Percentiles rank a stretch among this genome's conserved stretches.
phyloP scores from a whole-genome alignment of 306 rosid genomes.

The Morella rubra region DNA sequence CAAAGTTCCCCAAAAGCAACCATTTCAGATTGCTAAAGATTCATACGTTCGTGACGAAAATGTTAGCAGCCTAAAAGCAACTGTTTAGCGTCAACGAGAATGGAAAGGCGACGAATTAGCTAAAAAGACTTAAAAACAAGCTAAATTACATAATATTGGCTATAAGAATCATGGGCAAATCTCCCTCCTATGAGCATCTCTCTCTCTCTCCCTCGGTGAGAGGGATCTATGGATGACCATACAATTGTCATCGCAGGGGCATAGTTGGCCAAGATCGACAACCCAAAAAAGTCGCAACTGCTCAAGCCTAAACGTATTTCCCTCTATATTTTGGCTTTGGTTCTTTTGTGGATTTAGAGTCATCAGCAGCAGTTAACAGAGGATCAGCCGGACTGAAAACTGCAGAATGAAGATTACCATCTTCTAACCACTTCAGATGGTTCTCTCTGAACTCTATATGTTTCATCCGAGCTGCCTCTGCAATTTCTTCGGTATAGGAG shows the following conservation, averaged over 20 bases:
- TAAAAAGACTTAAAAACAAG: no score
- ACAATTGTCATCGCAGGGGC: background rate
- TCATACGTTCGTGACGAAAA: background rate
- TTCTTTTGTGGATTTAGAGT: slow-evolving; percentile 53
- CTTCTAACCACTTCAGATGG: slow-evolving; percentile 89
- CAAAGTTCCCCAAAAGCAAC: background rate
- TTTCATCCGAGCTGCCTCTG: slow-evolving; percentile 61
- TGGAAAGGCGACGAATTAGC: no score
- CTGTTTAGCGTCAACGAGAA: no score
- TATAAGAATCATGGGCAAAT: background rate
- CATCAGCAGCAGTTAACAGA: slow-evolving; percentile 33
- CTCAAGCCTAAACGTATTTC: slow-evolving; percentile 65
- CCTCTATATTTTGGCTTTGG: slow-evolving; percentile 87
- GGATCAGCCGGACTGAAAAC: slow-evolving; percentile 68
- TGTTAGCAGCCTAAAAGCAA: background rate
- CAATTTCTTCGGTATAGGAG: slow-evolving; percentile 71
- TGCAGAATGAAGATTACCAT: slow-evolving; percentile 95
- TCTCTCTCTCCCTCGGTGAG: background rate
- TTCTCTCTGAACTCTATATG: slow-evolving; percentile 82
- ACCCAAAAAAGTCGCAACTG: background rate
- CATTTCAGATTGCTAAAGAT: background rate
- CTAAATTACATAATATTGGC: background rate
- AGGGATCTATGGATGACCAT: background rate
- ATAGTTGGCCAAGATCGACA: background rate
- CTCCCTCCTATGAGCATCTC: background rate